Evolutionary conservation across 2,329 filamentous ascomycete species (phyloP).

Genomic region (Epichloe festucae): DNA sequence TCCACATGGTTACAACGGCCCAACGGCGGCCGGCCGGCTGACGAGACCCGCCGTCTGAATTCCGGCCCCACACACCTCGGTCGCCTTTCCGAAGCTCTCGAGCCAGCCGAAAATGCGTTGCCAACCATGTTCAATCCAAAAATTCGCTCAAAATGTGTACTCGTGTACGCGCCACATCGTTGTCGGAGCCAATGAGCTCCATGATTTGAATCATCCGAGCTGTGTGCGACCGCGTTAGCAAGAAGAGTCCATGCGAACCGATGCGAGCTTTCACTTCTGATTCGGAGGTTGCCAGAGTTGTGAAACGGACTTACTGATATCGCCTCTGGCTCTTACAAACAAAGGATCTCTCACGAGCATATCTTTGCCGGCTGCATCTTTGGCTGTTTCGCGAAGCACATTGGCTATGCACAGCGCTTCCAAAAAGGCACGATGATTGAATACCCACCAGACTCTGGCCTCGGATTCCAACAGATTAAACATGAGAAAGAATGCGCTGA

Average conservation of each 20-base stretch:
- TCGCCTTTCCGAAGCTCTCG: neutral
- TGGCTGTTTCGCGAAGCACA: conserved; percentile 39
- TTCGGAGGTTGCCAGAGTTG: neutral
- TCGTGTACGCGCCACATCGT: conserved; percentile 45
- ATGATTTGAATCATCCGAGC: conserved; percentile 52
- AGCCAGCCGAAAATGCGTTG: neutral
- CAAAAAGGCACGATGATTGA: conserved; percentile 72
- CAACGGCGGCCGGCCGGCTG: too few relatives aligned
- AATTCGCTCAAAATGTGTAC: conserved; percentile 46
- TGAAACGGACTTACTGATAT: conserved; percentile 40
- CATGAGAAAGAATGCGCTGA: conserved; percentile 62
- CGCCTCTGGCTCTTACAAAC: conserved; percentile 44
- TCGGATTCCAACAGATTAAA: conserved; percentile 56
- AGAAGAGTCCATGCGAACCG: neutral
- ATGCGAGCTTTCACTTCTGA: neutral
- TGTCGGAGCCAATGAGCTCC: conserved; percentile 44
- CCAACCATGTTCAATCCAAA: conserved; percentile 16
- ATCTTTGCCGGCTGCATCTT: conserved; percentile 33
- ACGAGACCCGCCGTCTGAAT: too few relatives aligned
- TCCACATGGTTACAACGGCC: too few relatives aligned
- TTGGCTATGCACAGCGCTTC: conserved; percentile 59
- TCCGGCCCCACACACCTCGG: neutral
- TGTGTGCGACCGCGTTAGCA: conserved; percentile 14
- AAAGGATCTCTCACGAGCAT: conserved; percentile 38
- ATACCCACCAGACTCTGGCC: conserved; percentile 73